phyloP scores from a whole-genome alignment of 768 basidiomycete genomes.

The Mycena metata region DNA sequence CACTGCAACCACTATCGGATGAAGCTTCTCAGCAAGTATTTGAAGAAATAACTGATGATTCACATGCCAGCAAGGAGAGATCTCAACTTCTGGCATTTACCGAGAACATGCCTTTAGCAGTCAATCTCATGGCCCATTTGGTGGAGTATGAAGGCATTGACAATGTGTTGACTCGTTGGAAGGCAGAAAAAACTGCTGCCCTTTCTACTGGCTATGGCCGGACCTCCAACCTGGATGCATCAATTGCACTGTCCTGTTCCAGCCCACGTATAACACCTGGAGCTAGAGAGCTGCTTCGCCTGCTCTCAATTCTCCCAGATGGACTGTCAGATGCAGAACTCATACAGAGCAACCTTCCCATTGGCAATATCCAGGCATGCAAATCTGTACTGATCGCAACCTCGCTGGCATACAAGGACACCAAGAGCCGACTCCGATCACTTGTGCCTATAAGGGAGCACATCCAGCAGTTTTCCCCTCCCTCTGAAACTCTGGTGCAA shows the following conservation, averaged over 20 bases:
- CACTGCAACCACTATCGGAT: too few relatives aligned
- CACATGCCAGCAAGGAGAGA: too few relatives aligned
- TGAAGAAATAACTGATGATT: too few relatives aligned
- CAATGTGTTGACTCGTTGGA: too few relatives aligned
- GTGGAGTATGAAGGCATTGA: too few relatives aligned
- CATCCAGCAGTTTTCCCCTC: neutral
- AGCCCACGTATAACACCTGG: neutral
- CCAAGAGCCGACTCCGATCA: neutral
- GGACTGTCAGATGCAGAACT: neutral
- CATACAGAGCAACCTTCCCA: neutral
- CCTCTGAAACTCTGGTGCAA: neutral
- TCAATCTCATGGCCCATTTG: too few relatives aligned
- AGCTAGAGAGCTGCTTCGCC: neutral
- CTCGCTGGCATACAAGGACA: neutral
- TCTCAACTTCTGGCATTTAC: too few relatives aligned
- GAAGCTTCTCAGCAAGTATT: too few relatives aligned
- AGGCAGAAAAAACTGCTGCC: too few relatives aligned
- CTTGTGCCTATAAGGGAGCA: slow-evolving; percentile 3
- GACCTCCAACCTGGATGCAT: neutral
- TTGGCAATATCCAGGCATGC: neutral
- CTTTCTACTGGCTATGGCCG: too few relatives aligned
- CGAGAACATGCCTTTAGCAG: too few relatives aligned
- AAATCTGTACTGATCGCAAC: neutral
- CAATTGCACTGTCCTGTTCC: neutral
- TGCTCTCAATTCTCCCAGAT: slow-evolving; percentile 4